Percentiles rank a stretch among this genome's conserved stretches.
Evolutionary conservation across 1,284 basidiomycete species (phyloP).

Genomic region (Cryptococcus amylolentus): DNA sequence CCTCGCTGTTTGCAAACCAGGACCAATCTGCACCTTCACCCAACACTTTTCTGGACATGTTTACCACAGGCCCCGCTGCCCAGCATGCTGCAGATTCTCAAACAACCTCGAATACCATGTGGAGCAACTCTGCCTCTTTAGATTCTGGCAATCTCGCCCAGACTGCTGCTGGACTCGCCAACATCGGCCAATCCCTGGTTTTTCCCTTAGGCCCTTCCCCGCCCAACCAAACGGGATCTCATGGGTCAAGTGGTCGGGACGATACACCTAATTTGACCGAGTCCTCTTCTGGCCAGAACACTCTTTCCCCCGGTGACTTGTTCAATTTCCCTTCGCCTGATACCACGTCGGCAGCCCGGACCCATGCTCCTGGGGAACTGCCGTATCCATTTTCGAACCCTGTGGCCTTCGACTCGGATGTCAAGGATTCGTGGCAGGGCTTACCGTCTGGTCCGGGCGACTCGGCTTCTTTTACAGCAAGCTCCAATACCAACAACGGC

Average conservation of each 20-base stretch:
- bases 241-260: slow-evolving; percentile 6
- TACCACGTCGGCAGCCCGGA: background rate
- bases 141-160: background rate
- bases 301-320: slow-evolving; percentile 35
- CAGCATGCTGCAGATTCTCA: background rate
- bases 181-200: background rate
- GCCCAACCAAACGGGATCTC: slow-evolving; percentile 4
- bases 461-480: too few relatives aligned
- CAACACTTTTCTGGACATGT: slow-evolving; percentile 43
- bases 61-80: slow-evolving; percentile 13
- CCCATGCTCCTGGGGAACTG: too few relatives aligned
- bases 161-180: background rate
- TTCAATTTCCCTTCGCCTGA: slow-evolving; percentile 41
- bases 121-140: background rate
- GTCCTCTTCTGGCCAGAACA: slow-evolving; percentile 11
- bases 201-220: background rate
- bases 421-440: background rate
- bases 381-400: background rate
- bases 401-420: background rate
- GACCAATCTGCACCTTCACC: slow-evolving; percentile 27
- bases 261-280: background rate
- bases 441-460: background rate
- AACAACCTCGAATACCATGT: slow-evolving; percentile 5
- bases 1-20: background rate
- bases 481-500: too few relatives aligned